Conservation (phyloP, 768 basidiomycete genomes). For the Pleurotus giganteus region DNA sequence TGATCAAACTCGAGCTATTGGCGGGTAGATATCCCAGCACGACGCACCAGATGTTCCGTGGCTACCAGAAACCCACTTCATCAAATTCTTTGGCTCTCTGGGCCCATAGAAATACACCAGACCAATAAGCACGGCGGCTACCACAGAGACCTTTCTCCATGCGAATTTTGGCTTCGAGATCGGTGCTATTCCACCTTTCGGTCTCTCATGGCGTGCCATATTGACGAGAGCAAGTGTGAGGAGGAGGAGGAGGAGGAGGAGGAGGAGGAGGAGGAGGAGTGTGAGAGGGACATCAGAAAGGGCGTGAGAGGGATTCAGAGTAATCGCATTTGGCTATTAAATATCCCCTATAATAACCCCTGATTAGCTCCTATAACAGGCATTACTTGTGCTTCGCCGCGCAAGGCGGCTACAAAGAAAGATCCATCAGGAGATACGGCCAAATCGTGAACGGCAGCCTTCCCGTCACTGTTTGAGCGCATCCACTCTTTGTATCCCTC, state of each 20-base stretch:
- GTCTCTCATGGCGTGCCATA: slow-evolving; percentile 22
- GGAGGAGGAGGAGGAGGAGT: background rate
- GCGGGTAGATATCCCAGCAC: too few relatives aligned
- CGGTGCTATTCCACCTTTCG: slow-evolving; percentile 47
- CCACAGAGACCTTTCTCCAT: slow-evolving; percentile 72
- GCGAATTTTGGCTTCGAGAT: slow-evolving; percentile 31
- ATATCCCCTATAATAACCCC: too few relatives aligned
- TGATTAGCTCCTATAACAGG: too few relatives aligned
- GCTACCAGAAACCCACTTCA: slow-evolving; percentile 6
- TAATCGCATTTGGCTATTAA: too few relatives aligned
- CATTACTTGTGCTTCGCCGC: too few relatives aligned
- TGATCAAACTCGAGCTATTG: background rate
- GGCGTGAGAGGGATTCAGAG: too few relatives aligned
- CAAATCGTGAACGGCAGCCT: slow-evolving; percentile 16
- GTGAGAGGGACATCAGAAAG: too few relatives aligned
- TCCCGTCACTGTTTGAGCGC: slow-evolving; percentile 24
- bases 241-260: slow-evolving; percentile 3
- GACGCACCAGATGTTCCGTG: background rate
- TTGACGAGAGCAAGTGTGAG: background rate
- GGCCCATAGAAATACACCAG: slow-evolving; percentile 72
- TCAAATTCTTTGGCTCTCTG: slow-evolving; percentile 16
- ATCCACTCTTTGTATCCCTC: slow-evolving; percentile 17
- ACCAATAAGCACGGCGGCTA: slow-evolving; percentile 50
- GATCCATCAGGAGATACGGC: too few relatives aligned
- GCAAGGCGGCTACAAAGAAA: too few relatives aligned